Percentiles rank a stretch among this genome's conserved stretches.
Conservation (phyloP, 1,139 yeast genomes). For the Geotrichum cucujoidarum region DNA sequence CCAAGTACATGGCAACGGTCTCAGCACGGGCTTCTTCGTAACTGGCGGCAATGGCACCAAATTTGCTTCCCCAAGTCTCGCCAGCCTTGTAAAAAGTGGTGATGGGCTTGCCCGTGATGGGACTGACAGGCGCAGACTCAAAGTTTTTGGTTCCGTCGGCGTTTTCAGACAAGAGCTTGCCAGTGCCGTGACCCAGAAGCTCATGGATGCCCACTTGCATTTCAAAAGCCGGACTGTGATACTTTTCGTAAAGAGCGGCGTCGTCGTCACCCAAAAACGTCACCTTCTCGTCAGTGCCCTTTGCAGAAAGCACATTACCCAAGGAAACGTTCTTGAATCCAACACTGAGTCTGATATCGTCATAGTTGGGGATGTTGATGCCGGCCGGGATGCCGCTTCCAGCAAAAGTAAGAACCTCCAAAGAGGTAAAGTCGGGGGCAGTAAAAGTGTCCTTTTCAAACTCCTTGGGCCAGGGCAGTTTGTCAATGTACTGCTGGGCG, state of each 20-base stretch:
- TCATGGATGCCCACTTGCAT: constrained; percentile 93
- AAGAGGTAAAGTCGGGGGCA: constrained; percentile 86
- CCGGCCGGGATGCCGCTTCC: constrained; percentile 92
- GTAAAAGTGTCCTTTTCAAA: constrained; percentile 79
- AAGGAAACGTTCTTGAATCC: constrained; percentile 88
- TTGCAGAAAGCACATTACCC: constrained; percentile 77
- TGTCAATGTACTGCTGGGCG: constrained; percentile 63
- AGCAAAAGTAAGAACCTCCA: constrained; percentile 84
- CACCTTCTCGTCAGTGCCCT: constrained; percentile 62
- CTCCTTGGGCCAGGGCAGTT: constrained; percentile 70
- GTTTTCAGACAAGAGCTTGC: constrained; percentile 59
- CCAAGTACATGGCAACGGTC: constrained; percentile 75
- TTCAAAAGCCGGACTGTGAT: constrained; percentile 79
- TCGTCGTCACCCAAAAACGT: constrained; percentile 56
- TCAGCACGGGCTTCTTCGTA: constrained; percentile 94
- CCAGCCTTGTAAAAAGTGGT: constrained; percentile 67
- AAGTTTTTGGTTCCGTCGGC: constrained; percentile 65
- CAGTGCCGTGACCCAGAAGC: constrained; percentile 88
- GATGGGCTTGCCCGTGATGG: constrained; percentile 51
- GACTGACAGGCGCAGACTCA: constrained; percentile 58
- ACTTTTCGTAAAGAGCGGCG: constrained; percentile 57
- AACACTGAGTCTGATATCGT: constrained; percentile 71
- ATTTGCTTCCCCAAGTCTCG: constrained; percentile 85
- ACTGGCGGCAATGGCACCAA: constrained; percentile 83
- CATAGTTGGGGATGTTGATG: constrained; percentile 87